These are phyloP conservation scores for Mycena sp. DNA, from an alignment of 1,284 basidiomycete genomes.

Conservation along the genomic window DNA sequence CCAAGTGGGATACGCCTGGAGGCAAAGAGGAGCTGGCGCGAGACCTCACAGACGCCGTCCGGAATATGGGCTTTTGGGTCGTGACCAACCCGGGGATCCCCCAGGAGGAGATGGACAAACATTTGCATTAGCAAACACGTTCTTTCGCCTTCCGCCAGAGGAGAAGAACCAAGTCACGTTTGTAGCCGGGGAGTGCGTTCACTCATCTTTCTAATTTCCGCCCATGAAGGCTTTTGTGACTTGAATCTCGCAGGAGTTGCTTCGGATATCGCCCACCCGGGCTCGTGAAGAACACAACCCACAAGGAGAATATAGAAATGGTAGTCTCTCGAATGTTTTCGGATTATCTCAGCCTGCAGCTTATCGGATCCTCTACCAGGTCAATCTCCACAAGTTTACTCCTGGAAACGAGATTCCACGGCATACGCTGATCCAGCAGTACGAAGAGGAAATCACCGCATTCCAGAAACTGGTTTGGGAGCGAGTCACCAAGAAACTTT, in stretches of 20 bases:
- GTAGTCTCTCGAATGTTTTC: constrained; percentile 5
- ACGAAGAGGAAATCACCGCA: constrained; percentile 33
- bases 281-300: constrained; percentile 32
- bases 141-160: constrained; percentile 37
- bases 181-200: constrained; percentile 36
- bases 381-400: constrained; percentile 39
- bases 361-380: constrained; percentile 11
- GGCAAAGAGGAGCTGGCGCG: constrained; percentile 34
- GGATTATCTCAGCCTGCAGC: not conserved
- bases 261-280: constrained; percentile 39
- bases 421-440: constrained; percentile 33
- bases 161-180: constrained; percentile 38
- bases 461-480: constrained; percentile 37
- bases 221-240: not conserved
- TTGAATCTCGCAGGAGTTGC: constrained; percentile 26
- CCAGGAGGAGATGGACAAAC: constrained; percentile 34
- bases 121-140: constrained; percentile 39
- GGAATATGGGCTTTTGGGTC: constrained; percentile 38
- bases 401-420: constrained; percentile 29
- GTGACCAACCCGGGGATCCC: constrained; percentile 36
- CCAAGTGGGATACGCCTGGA: constrained; percentile 36
- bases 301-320: constrained; percentile 41
- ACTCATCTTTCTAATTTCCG: constrained; percentile 5
- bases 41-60: constrained; percentile 34
- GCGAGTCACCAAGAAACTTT: constrained; percentile 33